Percentiles rank a stretch among this genome's conserved stretches.
These are phyloP conservation scores for Pythium pyrilobum DNA, from an alignment of 352 stramenopile species.

Conservation along the genomic window DNA sequence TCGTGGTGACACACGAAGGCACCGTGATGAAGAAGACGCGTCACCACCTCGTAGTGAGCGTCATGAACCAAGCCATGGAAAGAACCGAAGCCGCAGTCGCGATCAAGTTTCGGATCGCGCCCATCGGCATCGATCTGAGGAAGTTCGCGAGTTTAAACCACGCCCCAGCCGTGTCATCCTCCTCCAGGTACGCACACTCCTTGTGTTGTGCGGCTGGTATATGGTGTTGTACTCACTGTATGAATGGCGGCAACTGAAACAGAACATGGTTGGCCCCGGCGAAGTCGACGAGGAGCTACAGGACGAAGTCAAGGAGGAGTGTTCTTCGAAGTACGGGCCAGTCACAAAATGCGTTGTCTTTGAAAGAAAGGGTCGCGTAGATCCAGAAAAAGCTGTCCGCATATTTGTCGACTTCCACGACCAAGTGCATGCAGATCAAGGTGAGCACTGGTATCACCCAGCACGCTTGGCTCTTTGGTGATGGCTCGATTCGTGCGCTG, in stretches of 20 bases:
- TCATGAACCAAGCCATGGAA: no score
- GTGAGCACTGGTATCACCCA: no score
- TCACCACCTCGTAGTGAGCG: no score
- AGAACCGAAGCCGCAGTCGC: constrained; percentile 11
- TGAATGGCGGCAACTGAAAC: neutral
- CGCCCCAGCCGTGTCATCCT: constrained; percentile 23
- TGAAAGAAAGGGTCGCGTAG: constrained; percentile 43
- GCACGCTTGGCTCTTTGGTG: neutral
- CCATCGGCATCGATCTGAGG: neutral
- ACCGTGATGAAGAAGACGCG: no score
- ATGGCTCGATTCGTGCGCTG: no score
- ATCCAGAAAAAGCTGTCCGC: constrained; percentile 71
- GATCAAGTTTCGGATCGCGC: neutral
- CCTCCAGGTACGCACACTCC: constrained; percentile 26
- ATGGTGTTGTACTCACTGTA: neutral
- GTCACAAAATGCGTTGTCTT: constrained; percentile 76
- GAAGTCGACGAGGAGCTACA: constrained; percentile 88
- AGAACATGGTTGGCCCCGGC: constrained; percentile 90
- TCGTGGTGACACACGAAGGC: no score
- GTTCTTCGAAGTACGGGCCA: constrained; percentile 69
- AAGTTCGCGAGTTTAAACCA: no score
- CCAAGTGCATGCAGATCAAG: constrained; percentile 67
- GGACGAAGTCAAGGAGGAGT: constrained; percentile 88
- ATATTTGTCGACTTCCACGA: constrained; percentile 88
- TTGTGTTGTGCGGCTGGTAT: neutral